Base-by-base conservation (phyloP, 2,329 filamentous ascomycete species). In the Gnomoniopsis smithogilvyi region DNA sequence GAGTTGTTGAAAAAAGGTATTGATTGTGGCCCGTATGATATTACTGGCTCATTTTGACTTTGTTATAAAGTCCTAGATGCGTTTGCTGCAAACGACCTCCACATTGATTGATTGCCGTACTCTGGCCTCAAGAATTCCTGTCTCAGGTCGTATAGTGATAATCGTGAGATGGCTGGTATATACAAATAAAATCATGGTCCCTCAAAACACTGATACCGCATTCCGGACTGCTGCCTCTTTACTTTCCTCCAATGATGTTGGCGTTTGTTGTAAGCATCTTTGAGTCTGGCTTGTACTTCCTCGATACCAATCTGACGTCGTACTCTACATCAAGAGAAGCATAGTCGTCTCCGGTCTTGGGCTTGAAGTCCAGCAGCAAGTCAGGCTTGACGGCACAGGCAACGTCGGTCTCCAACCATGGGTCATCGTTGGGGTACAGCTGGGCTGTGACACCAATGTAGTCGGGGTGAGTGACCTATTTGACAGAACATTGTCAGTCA, bases 371-470 rank as follows among this genome's bases (percentile, higher is more conserved):
- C 10, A 56, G 34, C 36, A 56, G 54, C 54, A 56, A 24, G 46
- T 56, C 54, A 11, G 41, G 34, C 54, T 56, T 56, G 46, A 56
- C 54, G 4, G 71, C 71, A 50, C 73, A 73, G 2, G 72, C 71
- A 0, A 71, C 70, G 59, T 74, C 72, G 24, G 72, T 68, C 26
- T 65, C 62, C 17, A 88, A 75, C 65, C 88, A 85, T 58, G 79
- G 75, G 71, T 82, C 79, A 60, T 78, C 73, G 56, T 78, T 74
- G 67, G 88, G 84, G 67, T 88, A 89, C 62, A 89, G 86, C 67
- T 89, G 86, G 1, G 86, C 89, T 1, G 84, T 84, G 51, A 89
- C n/a, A 78, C 83, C 68, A 66, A 84, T 85, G 75, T 86, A 86
- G 26, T 80, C 80, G 12, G 77, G 78, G 47, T 76, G 74, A 17